These are phyloP conservation scores for Pyronema omphalodes DNA, from an alignment of 495 filamentous ascomycete species.

Conservation along the genomic window DNA sequence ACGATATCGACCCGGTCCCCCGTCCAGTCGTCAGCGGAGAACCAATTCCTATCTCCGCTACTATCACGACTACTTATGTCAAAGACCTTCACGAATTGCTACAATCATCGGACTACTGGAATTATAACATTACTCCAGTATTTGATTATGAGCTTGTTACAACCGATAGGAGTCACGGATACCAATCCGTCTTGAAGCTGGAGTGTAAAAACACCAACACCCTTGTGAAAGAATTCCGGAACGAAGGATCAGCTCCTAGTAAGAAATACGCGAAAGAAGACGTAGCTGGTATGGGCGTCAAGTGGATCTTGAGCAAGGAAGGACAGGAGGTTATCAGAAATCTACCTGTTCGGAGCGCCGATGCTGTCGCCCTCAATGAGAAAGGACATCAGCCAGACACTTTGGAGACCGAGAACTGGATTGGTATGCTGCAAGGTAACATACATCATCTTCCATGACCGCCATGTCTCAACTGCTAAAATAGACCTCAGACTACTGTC, in stretches of 20 bases:
- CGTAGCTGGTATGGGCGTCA: constrained; percentile 9
- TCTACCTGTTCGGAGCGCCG: neutral
- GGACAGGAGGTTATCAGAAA: constrained; percentile 6
- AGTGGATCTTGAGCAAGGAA: constrained; percentile 10
- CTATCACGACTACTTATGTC: constrained; percentile 21
- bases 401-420: constrained; percentile 17
- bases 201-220: neutral
- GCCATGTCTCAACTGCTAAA: neutral
- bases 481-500: neutral
- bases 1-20: too few species aligned
- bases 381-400: constrained; percentile 3
- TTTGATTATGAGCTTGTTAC: constrained; percentile 12
- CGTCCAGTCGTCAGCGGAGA: neutral
- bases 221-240: constrained; percentile 9
- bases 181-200: constrained; percentile 9
- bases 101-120: constrained; percentile 8
- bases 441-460: neutral
- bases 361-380: neutral
- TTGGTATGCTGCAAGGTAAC: constrained; percentile 17
- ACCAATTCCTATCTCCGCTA: constrained; percentile 16
- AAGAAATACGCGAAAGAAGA: constrained; percentile 21
- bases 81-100: constrained; percentile 22
- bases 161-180: constrained; percentile 7
- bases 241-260: constrained; percentile 9
- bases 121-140: constrained; percentile 5